Conservation (phyloP, 345 rosid species). For the Hibiscus tridactylites region DNA sequence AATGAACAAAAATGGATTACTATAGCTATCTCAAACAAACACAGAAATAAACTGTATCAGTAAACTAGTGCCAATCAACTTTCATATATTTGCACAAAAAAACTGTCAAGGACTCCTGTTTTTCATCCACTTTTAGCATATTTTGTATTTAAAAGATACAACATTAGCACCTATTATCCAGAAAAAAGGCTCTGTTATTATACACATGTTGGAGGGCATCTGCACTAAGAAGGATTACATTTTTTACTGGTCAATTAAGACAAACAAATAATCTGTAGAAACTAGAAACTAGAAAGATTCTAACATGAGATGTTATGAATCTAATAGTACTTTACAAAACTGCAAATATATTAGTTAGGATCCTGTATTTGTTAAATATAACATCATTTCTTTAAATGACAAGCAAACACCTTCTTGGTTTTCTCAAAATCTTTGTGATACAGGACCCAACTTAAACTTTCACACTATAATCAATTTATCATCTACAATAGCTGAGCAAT, state of each 20-base stretch:
- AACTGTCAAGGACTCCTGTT: no score
- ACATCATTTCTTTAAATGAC: neutral
- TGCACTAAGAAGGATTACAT: neutral
- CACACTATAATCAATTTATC: neutral
- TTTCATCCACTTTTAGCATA: no score
- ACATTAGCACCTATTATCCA: no score
- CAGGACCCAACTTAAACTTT: neutral
- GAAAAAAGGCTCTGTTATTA: no score
- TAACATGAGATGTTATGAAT: neutral
- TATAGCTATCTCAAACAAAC: constrained; percentile 2
- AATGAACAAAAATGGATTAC: neutral
- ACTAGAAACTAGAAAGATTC: neutral
- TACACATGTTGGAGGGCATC: no score
- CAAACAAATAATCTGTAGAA: neutral
- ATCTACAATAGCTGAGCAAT: neutral
- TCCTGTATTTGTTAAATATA: neutral
- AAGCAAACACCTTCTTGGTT: neutral
- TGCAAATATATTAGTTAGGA: neutral
- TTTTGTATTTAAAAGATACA: no score
- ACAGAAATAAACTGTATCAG: neutral
- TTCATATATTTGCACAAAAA: no score
- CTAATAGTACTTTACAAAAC: neutral
- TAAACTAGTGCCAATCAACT: neutral
- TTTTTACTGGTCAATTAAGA: neutral
- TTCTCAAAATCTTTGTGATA: neutral